Base-by-base conservation (phyloP, 1,284 basidiomycete species). In the Moesziomyces parantarcticus region DNA sequence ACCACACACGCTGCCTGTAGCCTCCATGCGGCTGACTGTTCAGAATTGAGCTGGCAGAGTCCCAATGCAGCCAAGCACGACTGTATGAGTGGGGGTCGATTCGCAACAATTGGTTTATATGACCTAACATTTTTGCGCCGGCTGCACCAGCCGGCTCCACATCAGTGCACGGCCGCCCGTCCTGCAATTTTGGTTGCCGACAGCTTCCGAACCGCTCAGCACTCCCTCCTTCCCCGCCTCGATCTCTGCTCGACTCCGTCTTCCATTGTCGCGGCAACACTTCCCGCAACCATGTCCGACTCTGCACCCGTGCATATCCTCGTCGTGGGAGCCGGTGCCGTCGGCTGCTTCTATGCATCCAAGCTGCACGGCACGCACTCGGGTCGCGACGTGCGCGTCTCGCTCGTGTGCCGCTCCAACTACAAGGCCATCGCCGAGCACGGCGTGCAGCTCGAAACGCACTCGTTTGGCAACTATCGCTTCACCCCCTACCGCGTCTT, bases 361-460 rank as follows among this genome's bases (percentile, higher is more conserved):
- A 62, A 67, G 22, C 65, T 79, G 0, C 59, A 62, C 3, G 59
- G 62, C n/a, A 32, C 18, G 1, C 22, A 47, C 40, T 1, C 22
- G 1, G 42, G 8, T 3, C 45, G 47, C 18, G 34, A 51, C 5
- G 79, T 85, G 23, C 64, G 77, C 8, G 85, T 86, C 16, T 85
- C 84, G 11, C 80, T 86, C 16, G 84, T 85, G 5, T 86, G 85
- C 54, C 84, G 86, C 3, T 86, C 85, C 20, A 86, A 86, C 77
- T 86, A 86, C 68, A 53, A 77, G 5, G 76, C 83, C 11, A 84
- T 86, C 52, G 76, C 81, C 21, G 42, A 50, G 16, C 26, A 68
- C 3, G 85, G 85, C 1, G 80, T 86, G 10, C 42, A 68, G n/a
- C 69, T 86, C 50, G 53, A 80, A 47, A 86, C 85, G 20, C 82